Base-by-base conservation (phyloP, 306 rosid species). In the Bauhinia variegata region DNA sequence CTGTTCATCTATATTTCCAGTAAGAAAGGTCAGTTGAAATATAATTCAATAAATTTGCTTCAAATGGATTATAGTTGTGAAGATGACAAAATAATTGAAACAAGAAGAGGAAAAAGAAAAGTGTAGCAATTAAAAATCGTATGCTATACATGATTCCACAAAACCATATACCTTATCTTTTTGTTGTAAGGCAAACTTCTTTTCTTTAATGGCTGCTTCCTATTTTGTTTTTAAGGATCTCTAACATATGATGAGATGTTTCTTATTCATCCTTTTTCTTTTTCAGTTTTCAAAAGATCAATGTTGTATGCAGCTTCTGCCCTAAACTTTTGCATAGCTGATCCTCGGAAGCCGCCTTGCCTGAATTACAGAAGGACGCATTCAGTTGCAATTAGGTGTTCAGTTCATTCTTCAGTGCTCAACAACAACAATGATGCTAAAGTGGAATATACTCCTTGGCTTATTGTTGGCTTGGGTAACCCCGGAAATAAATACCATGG, bases 401-500 rank as follows among this genome's bases (percentile, higher is more conserved):
- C 73, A 12, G 68, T 87, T 19, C 84, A 80, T n/a, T 89, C 91
- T 76, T 83, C 89, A 2, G 68, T 81, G 39, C 73, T 79, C 2
- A 81, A 75, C 8, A 49, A 64, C 43, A 71, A 54, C 13, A 83
- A 81, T 72, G 87, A 76, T 37, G 68, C 68, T 60, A 76, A 78
- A 83, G 79, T 88, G 78, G 98, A 92, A 58, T 92, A 87, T 85
- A 92, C 98, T 67, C 98, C 98, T 58, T 92, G 98, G 98, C 80
- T 92, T 64, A 71, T 92, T 31, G 96, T 85, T 78, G 98, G 98
- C 16, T 68, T 92, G 92, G 98, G 98, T 37, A 92, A 92, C 78
- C 98, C 96, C 5, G 98, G 96, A 49, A 84, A 80, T 70, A 88
- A 89, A 79, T 93, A 89, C 76, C 89, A 89, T 39, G 95, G 90